phyloP scores from a whole-genome alignment of 1,284 basidiomycete genomes.

The Puccinia polysora region DNA sequence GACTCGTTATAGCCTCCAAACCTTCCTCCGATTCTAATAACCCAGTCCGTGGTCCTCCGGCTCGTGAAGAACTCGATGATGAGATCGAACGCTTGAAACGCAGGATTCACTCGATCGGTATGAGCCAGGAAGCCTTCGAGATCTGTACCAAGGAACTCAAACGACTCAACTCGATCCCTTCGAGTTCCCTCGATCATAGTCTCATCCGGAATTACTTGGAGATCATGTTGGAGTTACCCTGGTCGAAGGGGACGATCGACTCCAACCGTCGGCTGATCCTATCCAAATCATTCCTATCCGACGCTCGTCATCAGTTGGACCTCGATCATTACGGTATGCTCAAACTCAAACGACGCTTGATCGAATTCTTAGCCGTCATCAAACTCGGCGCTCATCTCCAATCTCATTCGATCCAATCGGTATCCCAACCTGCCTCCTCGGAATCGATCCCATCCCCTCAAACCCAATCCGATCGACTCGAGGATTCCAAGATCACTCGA shows the following conservation, averaged over 20 bases:
- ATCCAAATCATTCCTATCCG: constrained; percentile 50
- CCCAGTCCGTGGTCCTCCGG: not conserved
- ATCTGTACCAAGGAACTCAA: constrained; percentile 49
- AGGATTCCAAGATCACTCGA: constrained; percentile 15
- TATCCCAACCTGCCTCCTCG: not conserved
- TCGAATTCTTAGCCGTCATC: constrained; percentile 56
- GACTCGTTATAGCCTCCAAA: not conserved
- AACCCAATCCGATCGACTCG: constrained; percentile 3
- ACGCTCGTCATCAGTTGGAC: constrained; percentile 52
- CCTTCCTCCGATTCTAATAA: not conserved
- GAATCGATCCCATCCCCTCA: not conserved
- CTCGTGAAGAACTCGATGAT: constrained; percentile 42
- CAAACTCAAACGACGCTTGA: constrained; percentile 55
- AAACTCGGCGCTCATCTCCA: constrained; percentile 52
- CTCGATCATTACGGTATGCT: constrained; percentile 56
- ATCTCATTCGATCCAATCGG: not conserved
- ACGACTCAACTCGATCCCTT: constrained; percentile 48
- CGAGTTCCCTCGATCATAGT: constrained; percentile 49
- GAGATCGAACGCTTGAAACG: constrained; percentile 48
- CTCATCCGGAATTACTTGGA: constrained; percentile 53
- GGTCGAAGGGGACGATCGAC: constrained; percentile 51
- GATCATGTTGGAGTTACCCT: constrained; percentile 53
- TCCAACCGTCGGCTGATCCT: constrained; percentile 32
- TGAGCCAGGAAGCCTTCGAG: constrained; percentile 47
- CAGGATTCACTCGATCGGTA: constrained; percentile 47